These are phyloP conservation scores for Umbelopsis isabellina DNA, from an alignment of 192 early-diverging fungal genomes.

Conservation along the genomic window DNA sequence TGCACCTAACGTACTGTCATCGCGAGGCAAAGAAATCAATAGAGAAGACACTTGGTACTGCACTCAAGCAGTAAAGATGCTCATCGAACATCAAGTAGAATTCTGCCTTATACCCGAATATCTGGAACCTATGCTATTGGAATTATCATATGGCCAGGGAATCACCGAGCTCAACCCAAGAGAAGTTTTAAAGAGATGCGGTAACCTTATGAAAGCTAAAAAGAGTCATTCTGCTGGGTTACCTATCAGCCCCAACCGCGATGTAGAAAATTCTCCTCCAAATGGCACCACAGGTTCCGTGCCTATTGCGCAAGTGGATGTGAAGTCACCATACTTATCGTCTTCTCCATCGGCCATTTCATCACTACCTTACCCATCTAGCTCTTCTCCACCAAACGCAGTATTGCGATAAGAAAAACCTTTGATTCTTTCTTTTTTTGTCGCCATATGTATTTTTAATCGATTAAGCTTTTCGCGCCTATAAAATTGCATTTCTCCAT, in stretches of 20 bases:
- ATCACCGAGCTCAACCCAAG: conserved; percentile 53
- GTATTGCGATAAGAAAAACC: conserved; percentile 4
- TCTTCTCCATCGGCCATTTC: conserved; percentile 14
- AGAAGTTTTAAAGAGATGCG: conserved; percentile 59
- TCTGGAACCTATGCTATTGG: conserved; percentile 52
- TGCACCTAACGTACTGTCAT: conserved; percentile 90
- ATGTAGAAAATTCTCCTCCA: conserved; percentile 20
- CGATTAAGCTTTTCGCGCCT: too few species aligned
- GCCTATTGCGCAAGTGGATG: conserved; percentile 15
- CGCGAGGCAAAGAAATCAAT: conserved; percentile 81
- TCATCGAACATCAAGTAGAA: conserved; percentile 65
- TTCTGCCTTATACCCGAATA: conserved; percentile 67
- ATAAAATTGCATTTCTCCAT: too few species aligned
- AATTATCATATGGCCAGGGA: conserved; percentile 49
- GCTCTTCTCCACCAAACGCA: conserved; percentile 12
- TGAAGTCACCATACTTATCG: conserved; percentile 2
- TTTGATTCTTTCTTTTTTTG: too few species aligned
- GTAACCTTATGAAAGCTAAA: conserved; percentile 52
- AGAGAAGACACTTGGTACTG: conserved; percentile 74
- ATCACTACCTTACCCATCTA: conserved; percentile 7
- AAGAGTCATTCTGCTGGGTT: conserved; percentile 41
- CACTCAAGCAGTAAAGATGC: conserved; percentile 66
- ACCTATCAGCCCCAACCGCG: not conserved
- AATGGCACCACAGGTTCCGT: conserved; percentile 1
- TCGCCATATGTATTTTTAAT: too few species aligned